Conservation (phyloP, 2,329 filamentous ascomycete species). For the Nakataea oryzae region DNA sequence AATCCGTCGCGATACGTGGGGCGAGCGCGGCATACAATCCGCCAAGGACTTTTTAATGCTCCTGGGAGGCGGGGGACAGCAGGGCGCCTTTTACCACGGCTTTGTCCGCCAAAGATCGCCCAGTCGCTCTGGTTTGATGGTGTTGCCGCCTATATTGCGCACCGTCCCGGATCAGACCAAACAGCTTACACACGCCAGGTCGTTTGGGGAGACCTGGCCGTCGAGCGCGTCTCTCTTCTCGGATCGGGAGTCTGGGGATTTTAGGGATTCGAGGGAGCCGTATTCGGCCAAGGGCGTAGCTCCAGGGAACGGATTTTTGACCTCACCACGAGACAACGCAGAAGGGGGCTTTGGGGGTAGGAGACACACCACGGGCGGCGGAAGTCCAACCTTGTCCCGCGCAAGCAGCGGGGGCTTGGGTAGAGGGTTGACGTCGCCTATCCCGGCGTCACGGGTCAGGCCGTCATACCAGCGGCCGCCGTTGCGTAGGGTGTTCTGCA, state of each 20-base stretch:
- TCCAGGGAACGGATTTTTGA: constrained; percentile 14
- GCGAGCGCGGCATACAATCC: constrained; percentile 30
- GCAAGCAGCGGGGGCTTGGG: constrained; percentile 15
- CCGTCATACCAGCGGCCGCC: constrained; percentile 49
- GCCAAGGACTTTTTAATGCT: constrained; percentile 38
- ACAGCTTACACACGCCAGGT: constrained; percentile 26
- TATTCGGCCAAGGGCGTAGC: constrained; percentile 16
- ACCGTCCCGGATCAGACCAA: constrained; percentile 23
- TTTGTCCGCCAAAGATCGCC: constrained; percentile 28
- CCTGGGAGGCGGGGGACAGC: constrained; percentile 32
- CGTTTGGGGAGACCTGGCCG: constrained; percentile 26
- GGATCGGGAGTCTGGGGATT: constrained; percentile 14
- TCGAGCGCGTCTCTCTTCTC: constrained; percentile 11
- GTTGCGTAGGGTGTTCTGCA: constrained; percentile 62
- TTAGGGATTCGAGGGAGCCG: constrained; percentile 11
- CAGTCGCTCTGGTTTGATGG: constrained; percentile 17
- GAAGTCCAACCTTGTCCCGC: constrained; percentile 29
- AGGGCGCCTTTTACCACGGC: constrained; percentile 26
- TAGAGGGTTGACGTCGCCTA: constrained; percentile 31
- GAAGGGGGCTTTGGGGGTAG: constrained; percentile 19
- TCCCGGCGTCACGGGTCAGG: constrained; percentile 25
- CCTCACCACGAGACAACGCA: constrained; percentile 16
- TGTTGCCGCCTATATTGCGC: constrained; percentile 19
- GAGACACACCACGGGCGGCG: constrained; percentile 33
- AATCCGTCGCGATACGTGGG: constrained; percentile 37